These are phyloP conservation scores for Pythium inflatum DNA, from an alignment of 352 stramenopile species.

Conservation along the genomic window DNA sequence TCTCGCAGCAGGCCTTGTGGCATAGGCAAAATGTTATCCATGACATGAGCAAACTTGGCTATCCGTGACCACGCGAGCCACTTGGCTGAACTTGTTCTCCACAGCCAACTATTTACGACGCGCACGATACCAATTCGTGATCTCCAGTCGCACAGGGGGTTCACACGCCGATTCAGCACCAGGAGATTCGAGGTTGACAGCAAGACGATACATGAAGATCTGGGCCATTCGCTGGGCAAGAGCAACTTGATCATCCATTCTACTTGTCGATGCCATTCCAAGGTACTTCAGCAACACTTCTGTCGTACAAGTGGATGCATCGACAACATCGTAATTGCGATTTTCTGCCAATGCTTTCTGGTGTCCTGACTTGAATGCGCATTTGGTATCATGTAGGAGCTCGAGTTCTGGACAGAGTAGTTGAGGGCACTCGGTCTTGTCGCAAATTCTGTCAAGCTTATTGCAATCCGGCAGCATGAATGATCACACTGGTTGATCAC, in stretches of 20 bases:
- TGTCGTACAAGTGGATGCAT: neutral
- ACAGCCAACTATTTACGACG: neutral
- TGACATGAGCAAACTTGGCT: slow-evolving; percentile 13
- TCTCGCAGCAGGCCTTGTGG: slow-evolving; percentile 1
- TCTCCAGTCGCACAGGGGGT: neutral
- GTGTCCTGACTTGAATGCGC: neutral
- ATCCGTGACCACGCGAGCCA: neutral
- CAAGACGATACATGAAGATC: slow-evolving; percentile 1
- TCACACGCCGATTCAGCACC: neutral
- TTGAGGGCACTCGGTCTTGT: neutral
- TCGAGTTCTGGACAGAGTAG: neutral
- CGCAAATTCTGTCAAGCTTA: neutral
- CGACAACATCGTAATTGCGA: neutral
- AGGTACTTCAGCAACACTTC: slow-evolving; percentile 1
- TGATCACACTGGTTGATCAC: neutral
- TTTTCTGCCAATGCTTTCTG: neutral
- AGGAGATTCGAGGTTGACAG: neutral
- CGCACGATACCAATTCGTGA: slow-evolving; percentile 5
- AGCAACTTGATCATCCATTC: neutral
- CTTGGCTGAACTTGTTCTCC: neutral
- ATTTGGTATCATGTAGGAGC: neutral
- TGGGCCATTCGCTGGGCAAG: slow-evolving; percentile 1
- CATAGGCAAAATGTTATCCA: slow-evolving; percentile 8
- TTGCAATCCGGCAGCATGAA: neutral
- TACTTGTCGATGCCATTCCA: no score